Base-by-base conservation (phyloP, 306 rosid species). In the Comarum palustre region DNA sequence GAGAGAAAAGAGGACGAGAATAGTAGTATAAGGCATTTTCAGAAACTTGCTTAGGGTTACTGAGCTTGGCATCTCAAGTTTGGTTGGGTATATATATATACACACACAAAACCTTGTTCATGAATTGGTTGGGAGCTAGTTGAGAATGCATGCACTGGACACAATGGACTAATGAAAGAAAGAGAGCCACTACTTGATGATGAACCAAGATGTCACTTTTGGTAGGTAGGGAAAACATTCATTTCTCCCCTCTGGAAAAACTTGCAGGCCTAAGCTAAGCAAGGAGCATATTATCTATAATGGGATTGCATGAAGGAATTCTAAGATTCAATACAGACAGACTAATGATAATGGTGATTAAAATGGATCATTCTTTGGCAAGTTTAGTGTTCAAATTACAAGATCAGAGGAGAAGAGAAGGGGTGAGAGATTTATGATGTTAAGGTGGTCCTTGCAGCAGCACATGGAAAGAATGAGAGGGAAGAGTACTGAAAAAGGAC, bases 371-470 rank as follows among this genome's bases (percentile, higher is more conserved):
- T 51, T 51, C 22, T n/a, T 11, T 11, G 31, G 31, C 31, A 22
- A 22, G 63, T 25, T 58, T 58, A 58, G 63, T 13, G 17, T 14
- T 58, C 16, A 4, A 58, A 54, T 11, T 22, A 58, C 32, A 17
- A 12, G 36, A 58, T 51, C 13, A 51, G 58, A 48, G 16, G 27
- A 58, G 62, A 24, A 24, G 62, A 57, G 38, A 62, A 12, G 46
- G 62, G 17, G 54, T 74, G 36, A 78, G 69, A 73, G 80, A 54
- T 51, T 47, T 39, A 17, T 10, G 6, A 4, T 22, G 54, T 3
- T 59, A 10, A 9, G 4, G 92, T 91, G 96, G 92, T 80, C 97
- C 96, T 79, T 19, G 58, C 11, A n/a, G 46, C 27, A 66, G 83
- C 87, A 89, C 88, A 62, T 89, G 93, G 88, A 83, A 62, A 77